Conservation (phyloP, 495 filamentous ascomycete genomes). For the Cairneyella variabilis region DNA sequence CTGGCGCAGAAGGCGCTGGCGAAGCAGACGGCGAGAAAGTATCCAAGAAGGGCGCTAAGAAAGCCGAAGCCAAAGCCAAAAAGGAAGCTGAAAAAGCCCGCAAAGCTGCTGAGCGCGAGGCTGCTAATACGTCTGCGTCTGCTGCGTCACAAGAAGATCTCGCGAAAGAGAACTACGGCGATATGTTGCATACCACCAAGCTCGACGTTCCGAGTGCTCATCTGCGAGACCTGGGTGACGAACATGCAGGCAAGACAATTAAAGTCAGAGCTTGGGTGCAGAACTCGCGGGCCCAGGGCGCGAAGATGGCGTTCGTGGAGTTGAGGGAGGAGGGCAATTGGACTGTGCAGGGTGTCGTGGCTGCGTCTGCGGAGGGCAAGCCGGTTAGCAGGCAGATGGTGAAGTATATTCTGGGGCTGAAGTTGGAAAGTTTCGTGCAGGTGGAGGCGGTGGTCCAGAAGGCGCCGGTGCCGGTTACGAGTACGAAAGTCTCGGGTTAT, state of each 20-base stretch:
- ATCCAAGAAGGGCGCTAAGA: constrained; percentile 55
- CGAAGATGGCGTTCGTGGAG: constrained; percentile 90
- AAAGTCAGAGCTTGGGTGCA: constrained; percentile 81
- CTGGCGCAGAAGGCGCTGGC: constrained; percentile 6
- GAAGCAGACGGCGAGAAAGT: neutral
- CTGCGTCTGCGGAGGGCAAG: constrained; percentile 48
- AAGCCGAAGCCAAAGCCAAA: constrained; percentile 46
- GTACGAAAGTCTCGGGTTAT: constrained; percentile 65
- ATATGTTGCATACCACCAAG: constrained; percentile 23
- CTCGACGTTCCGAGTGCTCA: constrained; percentile 34
- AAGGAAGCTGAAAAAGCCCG: constrained; percentile 50
- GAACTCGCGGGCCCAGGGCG: constrained; percentile 80
- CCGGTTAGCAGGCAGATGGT: constrained; percentile 79
- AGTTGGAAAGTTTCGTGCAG: constrained; percentile 76
- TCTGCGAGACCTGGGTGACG: constrained; percentile 51
- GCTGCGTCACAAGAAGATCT: constrained; percentile 60
- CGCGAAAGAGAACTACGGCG: constrained; percentile 67
- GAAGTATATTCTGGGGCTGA: constrained; percentile 77
- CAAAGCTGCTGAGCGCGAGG: constrained; percentile 46
- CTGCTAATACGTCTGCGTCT: constrained; percentile 31
- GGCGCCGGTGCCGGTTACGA: constrained; percentile 78
- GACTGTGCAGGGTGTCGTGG: constrained; percentile 72
- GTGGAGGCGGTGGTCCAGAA: constrained; percentile 79
- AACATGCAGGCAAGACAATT: constrained; percentile 68
- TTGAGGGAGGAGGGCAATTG: constrained; percentile 71